Evolutionary conservation across 495 filamentous ascomycete genomes (phyloP).

Genomic region (Aspergillus affinis): DNA sequence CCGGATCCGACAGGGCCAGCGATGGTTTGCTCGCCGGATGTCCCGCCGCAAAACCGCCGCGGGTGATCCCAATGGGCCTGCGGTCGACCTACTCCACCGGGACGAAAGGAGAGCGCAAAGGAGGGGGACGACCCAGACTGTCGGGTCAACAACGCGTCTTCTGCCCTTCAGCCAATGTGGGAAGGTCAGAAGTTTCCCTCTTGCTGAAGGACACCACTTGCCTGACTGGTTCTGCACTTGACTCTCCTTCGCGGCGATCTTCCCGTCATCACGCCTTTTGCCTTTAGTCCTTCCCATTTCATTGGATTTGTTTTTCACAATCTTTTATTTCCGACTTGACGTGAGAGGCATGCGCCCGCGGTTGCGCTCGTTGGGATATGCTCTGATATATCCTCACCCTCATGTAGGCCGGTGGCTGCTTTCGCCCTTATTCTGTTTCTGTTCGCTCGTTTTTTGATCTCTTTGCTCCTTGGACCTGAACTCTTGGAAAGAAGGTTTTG

Average conservation of each 20-base stretch:
- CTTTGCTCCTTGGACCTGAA: not conserved
- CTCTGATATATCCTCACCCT: slow-evolving; percentile 31
- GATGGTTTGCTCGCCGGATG: not conserved
- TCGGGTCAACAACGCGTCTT: slow-evolving; percentile 31
- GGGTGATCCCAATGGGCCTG: slow-evolving; percentile 12
- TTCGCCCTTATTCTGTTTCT: slow-evolving; percentile 9
- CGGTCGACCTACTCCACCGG: slow-evolving; percentile 22
- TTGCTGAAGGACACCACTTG: slow-evolving; percentile 5
- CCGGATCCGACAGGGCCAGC: not conserved
- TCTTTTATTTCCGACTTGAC: not conserved
- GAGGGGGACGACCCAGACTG: slow-evolving; percentile 35
- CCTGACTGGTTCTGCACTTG: not conserved
- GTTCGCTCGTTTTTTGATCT: slow-evolving; percentile 3
- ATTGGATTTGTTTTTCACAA: not conserved
- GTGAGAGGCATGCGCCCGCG: not conserved
- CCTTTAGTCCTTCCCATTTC: not conserved
- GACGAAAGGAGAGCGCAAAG: slow-evolving; percentile 6
- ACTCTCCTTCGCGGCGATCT: slow-evolving; percentile 11
- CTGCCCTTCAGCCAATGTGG: slow-evolving; percentile 11
- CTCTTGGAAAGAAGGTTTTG: not conserved
- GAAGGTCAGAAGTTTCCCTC: not conserved
- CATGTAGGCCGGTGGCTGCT: slow-evolving; percentile 18
- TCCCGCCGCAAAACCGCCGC: not conserved
- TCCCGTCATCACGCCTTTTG: not conserved
- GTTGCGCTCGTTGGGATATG: slow-evolving; percentile 10